phyloP scores from a whole-genome alignment of 352 stramenopile genomes.

The Phytophthora brassicae region DNA sequence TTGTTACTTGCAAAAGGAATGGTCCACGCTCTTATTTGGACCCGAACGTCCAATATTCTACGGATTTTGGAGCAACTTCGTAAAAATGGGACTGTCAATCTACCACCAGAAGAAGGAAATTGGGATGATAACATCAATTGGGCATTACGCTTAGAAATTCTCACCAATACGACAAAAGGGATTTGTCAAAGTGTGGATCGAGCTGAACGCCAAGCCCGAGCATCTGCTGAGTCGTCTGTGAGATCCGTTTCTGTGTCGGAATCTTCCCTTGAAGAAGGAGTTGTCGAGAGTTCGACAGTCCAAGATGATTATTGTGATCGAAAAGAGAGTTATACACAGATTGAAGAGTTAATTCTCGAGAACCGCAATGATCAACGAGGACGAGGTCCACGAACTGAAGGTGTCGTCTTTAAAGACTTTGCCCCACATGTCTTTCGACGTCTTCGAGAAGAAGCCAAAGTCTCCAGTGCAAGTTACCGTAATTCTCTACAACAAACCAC shows the following conservation, averaged over 20 bases:
- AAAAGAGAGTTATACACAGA: conserved; percentile 75
- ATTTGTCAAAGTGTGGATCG: conserved; percentile 79
- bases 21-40: conserved; percentile 85
- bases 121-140: conserved; percentile 80
- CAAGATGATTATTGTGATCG: conserved; percentile 53
- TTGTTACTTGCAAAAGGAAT: conserved; percentile 76
- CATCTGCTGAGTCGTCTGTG: conserved; percentile 33
- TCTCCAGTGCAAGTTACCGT: conserved; percentile 66
- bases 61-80: conserved; percentile 73
- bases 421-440: conserved; percentile 76
- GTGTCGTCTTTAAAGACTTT: conserved; percentile 82
- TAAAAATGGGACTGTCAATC: conserved; percentile 54
- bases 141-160: conserved; percentile 82
- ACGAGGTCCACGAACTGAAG: conserved; percentile 44
- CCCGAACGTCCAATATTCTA: conserved; percentile 79
- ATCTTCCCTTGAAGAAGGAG: conserved; percentile 24
- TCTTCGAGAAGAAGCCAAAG: conserved; percentile 60
- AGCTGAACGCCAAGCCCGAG: conserved; percentile 59
- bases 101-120: conserved; percentile 51
- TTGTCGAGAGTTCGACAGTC: conserved; percentile 3
- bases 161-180: conserved; percentile 84
- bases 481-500: conserved; percentile 73
- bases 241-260: conserved; percentile 22
- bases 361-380: conserved; percentile 56
- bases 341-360: conserved; percentile 73